Evolutionary conservation across 768 basidiomycete genomes (phyloP).

Genomic region (Boletus tylopilopsis): DNA sequence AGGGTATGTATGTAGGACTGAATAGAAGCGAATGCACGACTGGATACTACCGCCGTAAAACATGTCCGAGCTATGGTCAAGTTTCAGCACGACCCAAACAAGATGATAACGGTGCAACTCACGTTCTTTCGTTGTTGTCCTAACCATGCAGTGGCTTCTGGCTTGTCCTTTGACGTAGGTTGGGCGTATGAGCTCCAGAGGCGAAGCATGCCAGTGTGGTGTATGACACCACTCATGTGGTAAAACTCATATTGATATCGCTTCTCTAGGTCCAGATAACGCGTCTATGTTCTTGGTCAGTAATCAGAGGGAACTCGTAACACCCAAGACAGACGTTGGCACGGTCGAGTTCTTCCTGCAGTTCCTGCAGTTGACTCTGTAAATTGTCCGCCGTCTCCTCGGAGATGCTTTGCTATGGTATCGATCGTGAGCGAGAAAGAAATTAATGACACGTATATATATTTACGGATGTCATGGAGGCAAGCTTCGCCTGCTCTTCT

Average conservation of each 20-base stretch:
- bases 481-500: conserved; percentile 66
- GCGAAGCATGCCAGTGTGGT: conserved; percentile 62
- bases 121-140: conserved; percentile 58
- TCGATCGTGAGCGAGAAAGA: conserved; percentile 7
- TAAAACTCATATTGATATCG: conserved; percentile 76
- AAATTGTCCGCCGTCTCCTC: conserved; percentile 71
- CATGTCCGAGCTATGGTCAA: conserved; percentile 26
- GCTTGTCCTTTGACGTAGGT: conserved; percentile 39
- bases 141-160: conserved; percentile 65
- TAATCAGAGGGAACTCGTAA: neutral
- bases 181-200: conserved; percentile 58
- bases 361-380: conserved; percentile 58
- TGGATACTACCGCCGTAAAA: conserved; percentile 21
- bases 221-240: conserved; percentile 75
- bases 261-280: conserved; percentile 50
- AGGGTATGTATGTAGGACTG: conserved; percentile 3
- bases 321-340: conserved; percentile 42
- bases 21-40: neutral
- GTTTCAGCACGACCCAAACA: neutral
- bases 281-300: conserved; percentile 34
- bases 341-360: conserved; percentile 60
- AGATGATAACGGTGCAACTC: neutral
- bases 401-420: conserved; percentile 43
- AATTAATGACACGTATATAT: conserved; percentile 15
- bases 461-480: conserved; percentile 44